A percentile compares a stretch with the other conserved stretches of the same genome.
Conservation (phyloP, 1,139 yeast genomes). For the Zhuliangozyma blackwelliae region DNA sequence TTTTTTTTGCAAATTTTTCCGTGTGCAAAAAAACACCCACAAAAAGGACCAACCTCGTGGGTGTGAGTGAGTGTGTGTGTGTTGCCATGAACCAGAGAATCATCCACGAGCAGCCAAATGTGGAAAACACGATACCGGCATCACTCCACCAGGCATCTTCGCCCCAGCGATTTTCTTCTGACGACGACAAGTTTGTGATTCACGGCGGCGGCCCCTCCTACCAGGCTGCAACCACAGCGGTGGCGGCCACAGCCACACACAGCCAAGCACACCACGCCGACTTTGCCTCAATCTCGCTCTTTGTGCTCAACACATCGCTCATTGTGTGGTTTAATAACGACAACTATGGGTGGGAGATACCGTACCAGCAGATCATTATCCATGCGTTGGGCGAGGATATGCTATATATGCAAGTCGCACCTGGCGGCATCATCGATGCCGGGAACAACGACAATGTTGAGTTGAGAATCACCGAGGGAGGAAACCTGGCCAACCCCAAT, state of each 20-base stretch:
- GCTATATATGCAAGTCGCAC: constrained; percentile 32
- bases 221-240: not conserved
- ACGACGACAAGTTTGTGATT: constrained; percentile 40
- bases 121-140: constrained; percentile 39
- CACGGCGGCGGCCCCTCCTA: constrained; percentile 35
- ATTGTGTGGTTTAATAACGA: constrained; percentile 31
- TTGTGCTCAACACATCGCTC: constrained; percentile 36
- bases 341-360: constrained; percentile 34
- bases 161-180: constrained; percentile 38
- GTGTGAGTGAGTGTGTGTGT: too few species aligned
- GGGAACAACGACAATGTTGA: not conserved
- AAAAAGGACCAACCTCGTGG: not conserved
- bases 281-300: constrained; percentile 21
- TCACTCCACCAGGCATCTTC: constrained; percentile 32
- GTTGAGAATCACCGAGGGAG: not conserved
- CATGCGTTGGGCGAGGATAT: constrained; percentile 31
- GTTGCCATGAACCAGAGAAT: constrained; percentile 8
- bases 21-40: not conserved
- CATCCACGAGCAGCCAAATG: constrained; percentile 33
- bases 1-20: not conserved
- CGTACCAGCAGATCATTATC: constrained; percentile 35
- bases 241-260: not conserved
- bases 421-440: constrained; percentile 14
- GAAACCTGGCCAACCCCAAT: constrained; percentile 1
- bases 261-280: constrained; percentile 4